A percentile compares a stretch with the other conserved stretches of the same genome.
Conservation (phyloP, 2,329 filamentous ascomycete species). For the Xylaria arbuscula region DNA sequence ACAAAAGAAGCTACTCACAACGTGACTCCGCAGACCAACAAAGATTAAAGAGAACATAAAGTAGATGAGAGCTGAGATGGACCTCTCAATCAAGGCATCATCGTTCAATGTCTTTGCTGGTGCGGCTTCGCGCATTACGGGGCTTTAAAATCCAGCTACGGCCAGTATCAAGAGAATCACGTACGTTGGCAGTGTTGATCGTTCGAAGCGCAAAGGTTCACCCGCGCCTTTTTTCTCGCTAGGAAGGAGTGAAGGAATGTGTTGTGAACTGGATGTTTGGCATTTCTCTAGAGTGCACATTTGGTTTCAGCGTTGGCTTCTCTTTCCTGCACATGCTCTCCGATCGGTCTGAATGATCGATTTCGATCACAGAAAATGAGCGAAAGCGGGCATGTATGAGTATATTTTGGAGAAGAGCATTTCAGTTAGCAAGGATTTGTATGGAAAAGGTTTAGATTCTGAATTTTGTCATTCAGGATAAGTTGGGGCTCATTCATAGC, state of each 20-base stretch:
- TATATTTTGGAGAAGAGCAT: constrained; percentile 31
- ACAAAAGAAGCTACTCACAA: constrained; percentile 66
- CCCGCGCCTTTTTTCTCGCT: neutral
- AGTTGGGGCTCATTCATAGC: neutral
- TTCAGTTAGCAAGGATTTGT: constrained; percentile 37
- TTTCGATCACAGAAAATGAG: constrained; percentile 1
- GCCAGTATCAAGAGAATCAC: neutral
- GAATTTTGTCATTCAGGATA: constrained; percentile 7
- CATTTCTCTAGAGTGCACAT: constrained; percentile 28
- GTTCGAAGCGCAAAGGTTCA: neutral
- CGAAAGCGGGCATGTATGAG: constrained; percentile 28
- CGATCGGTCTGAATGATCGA: neutral
- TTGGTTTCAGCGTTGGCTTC: constrained; percentile 23
- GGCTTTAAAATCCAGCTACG: neutral
- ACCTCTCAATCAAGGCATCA: neutral
- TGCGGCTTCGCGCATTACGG: neutral
- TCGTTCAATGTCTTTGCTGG: neutral
- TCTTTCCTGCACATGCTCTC: constrained; percentile 7
- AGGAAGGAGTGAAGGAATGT: neutral
- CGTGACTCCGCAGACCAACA: constrained; percentile 47
- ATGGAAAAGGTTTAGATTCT: constrained; percentile 37
- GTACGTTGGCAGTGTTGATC: constrained; percentile 2
- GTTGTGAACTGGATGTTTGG: constrained; percentile 16
- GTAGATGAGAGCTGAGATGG: neutral
- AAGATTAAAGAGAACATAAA: constrained; percentile 24